Evolutionary conservation across 2,329 filamentous ascomycete genomes (phyloP), one percentile per base, ranked within the genome.

Genomic region (Talaromyces pinophilus): DNA sequence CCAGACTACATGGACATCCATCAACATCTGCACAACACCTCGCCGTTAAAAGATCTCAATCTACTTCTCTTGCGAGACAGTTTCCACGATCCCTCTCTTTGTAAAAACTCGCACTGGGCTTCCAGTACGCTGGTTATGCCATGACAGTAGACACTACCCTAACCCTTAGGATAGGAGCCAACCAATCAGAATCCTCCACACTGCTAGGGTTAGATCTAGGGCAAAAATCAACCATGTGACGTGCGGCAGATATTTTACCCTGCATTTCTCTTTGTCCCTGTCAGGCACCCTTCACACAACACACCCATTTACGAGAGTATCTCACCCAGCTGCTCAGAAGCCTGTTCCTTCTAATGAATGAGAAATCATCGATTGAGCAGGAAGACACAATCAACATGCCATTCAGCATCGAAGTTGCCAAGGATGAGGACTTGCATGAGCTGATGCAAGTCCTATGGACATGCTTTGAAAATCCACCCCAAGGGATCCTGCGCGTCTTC

Each of bases 391-490:
- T 5, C 5, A 59, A 63, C 13, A 64, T 64, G 63, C 10, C 54
- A 10, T 59, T 54, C 63, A 64, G 30, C 15, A 64, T 64, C 17
- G 40, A 64, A 59, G n/a, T 64, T 7, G 63, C 63, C 11, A 59
- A 59, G 48, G 63, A 64, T 48, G 63, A 50, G 54, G 63, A 64
- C 40, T n/a, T 64, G n/a, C 38, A 38, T 7, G 63, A 64, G 30
- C 13, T 64, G 3, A 64, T 64, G 54, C 10, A 7, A 15, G 11
- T 48, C 17, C 13, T 64, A 59, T 64, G 63, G 63, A 22, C 28
- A 40, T 59, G 63, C 19, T 59, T 64, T n/a, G 63, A 64, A 60
- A 30, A 59, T 28, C 63, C 63, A 5, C 57, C 42, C 19, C 63
- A 64, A 52, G 25, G 35, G 5, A 46, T 59, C 8, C 35, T 64